These are phyloP conservation scores for Aotearoamyces nothofagi DNA, from an alignment of 2,329 filamentous ascomycete species.

Conservation along the genomic window DNA sequence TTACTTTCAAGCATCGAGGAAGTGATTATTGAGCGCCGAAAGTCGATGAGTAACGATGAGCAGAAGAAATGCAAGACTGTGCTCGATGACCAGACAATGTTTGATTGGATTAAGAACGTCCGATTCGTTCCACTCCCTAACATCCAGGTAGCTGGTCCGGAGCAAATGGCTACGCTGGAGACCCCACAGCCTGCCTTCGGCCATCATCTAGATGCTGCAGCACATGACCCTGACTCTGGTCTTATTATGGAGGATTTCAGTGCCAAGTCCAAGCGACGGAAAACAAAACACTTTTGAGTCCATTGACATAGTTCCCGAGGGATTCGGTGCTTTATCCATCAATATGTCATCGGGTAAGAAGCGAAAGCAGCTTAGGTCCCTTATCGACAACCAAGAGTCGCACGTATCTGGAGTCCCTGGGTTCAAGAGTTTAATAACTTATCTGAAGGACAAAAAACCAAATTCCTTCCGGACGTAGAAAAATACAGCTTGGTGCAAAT, in stretches of 20 bases:
- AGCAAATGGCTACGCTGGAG: constrained; percentile 32
- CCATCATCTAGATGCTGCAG: background rate
- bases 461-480: no score
- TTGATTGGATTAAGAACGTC: constrained; percentile 41
- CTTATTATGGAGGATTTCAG: constrained; percentile 7
- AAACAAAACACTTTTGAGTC: no score
- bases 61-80: constrained; percentile 38
- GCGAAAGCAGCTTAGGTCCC: no score
- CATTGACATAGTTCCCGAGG: no score
- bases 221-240: constrained; percentile 12
- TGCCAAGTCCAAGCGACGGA: no score
- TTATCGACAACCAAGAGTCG: no score
- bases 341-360: no score
- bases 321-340: no score
- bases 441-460: no score
- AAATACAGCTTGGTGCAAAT: no score
- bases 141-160: constrained; percentile 14
- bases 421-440: no score
- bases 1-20: constrained; percentile 72
- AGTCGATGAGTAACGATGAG: constrained; percentile 58
- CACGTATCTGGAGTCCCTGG: no score
- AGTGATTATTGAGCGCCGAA: constrained; percentile 58
- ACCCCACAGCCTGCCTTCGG: constrained; percentile 35
- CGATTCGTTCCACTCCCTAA: constrained; percentile 23
- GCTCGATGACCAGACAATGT: constrained; percentile 40